Conservation (phyloP, 768 basidiomycete species). For the Termitomyces titanicus region DNA sequence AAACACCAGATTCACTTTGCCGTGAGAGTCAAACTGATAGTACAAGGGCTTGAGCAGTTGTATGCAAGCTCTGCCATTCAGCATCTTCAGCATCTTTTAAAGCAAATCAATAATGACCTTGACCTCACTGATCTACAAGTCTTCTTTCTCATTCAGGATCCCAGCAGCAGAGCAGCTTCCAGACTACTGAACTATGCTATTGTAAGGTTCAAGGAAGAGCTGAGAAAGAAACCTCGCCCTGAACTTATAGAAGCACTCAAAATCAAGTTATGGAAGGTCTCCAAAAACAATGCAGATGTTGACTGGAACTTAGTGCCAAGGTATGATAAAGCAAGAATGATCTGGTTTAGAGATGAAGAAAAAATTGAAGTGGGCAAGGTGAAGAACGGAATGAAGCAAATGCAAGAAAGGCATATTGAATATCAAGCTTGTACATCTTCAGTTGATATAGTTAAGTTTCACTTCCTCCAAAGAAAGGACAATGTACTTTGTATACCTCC, state of each 20-base stretch:
- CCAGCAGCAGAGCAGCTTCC: no score
- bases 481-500: not conserved
- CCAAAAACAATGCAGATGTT: no score
- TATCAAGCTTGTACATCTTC: not conserved
- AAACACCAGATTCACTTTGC: not conserved
- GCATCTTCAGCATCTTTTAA: no score
- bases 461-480: not conserved
- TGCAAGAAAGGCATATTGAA: not conserved
- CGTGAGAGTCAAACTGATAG: not conserved
- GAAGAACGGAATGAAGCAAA: not conserved
- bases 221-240: not conserved
- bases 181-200: not conserved
- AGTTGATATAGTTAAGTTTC: not conserved
- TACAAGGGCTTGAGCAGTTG: not conserved
- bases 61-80: not conserved
- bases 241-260: not conserved
- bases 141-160: no score
- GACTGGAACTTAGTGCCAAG: no score
- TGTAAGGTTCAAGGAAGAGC: not conserved
- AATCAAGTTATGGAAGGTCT: not conserved
- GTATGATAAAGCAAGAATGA: no score
- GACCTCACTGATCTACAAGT: no score
- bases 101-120: no score
- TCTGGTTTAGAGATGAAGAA: no score
- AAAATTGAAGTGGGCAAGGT: not conserved